Conservation (phyloP, 2,329 filamentous ascomycete species). For the Aspergillus sp. region DNA sequence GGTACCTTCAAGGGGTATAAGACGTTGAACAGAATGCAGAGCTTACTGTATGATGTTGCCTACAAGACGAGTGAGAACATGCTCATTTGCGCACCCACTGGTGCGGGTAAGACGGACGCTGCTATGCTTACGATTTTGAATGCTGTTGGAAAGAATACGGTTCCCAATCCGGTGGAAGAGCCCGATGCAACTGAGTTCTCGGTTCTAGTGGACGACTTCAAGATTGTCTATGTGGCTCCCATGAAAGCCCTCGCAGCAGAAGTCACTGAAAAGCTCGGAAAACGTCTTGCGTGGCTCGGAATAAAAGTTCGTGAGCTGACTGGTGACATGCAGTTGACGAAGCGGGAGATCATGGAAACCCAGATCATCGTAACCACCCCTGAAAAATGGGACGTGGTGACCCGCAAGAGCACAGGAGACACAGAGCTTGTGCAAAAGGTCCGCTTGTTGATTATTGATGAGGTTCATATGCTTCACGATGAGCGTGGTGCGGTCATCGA, state of each 20-base stretch:
- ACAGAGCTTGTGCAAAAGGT: conserved; percentile 98
- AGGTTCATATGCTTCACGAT: conserved; percentile 99
- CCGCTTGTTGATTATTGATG: conserved; percentile 91
- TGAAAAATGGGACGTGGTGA: conserved; percentile 99
- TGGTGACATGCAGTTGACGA: conserved; percentile 98
- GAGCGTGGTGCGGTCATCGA: conserved; percentile 95
- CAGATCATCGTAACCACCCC: conserved; percentile 98
- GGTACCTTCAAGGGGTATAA: conserved; percentile 96
- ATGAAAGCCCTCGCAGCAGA: conserved; percentile 99
- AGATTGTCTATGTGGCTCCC: conserved; percentile 96
- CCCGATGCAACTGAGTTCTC: conserved; percentile 73
- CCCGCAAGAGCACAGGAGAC: conserved; percentile 93
- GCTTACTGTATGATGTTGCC: conserved; percentile 88
- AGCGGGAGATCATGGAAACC: conserved; percentile 90
- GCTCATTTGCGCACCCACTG: conserved; percentile 96
- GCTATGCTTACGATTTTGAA: conserved; percentile 96
- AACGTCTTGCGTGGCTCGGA: conserved; percentile 88
- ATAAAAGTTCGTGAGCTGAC: conserved; percentile 91
- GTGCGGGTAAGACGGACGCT: conserved; percentile 97
- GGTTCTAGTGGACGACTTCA: conserved; percentile 85
- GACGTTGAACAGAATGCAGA: conserved; percentile 95
- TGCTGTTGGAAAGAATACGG: conserved; percentile 79
- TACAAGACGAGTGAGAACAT: conserved; percentile 98
- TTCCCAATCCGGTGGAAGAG: conserved; percentile 75
- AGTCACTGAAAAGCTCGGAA: conserved; percentile 90